Evolutionary conservation across 2,329 filamentous ascomycete species (phyloP).

Genomic region (Pseudopithomyces chartarum): DNA sequence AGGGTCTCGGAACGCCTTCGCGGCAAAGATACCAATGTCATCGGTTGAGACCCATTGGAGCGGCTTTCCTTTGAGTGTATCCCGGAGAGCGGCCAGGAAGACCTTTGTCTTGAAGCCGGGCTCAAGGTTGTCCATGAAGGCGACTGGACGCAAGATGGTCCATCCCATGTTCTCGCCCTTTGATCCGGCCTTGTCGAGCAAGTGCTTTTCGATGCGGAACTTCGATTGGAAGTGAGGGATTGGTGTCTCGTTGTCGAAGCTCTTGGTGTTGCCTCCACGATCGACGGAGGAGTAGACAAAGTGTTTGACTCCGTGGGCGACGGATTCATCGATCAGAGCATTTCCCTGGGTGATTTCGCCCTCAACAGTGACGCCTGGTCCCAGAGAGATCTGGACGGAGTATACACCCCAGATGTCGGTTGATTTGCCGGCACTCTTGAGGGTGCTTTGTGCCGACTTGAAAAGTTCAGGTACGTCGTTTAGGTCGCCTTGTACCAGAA

Average conservation of each 20-base stretch:
- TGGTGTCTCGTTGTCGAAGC: conserved; percentile 51
- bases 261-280: conserved; percentile 61
- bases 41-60: conserved; percentile 47
- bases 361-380: conserved; percentile 49
- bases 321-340: conserved; percentile 61
- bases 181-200: conserved; percentile 54
- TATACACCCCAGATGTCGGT: conserved; percentile 63
- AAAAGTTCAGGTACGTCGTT: conserved; percentile 59
- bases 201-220: conserved; percentile 64
- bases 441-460: conserved; percentile 45
- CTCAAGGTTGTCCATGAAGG: conserved; percentile 66
- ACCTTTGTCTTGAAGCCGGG: conserved; percentile 55
- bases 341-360: conserved; percentile 62
- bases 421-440: conserved; percentile 39
- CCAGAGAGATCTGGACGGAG: conserved; percentile 61
- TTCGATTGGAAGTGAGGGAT: conserved; percentile 69
- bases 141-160: conserved; percentile 66
- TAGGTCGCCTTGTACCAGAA: conserved; percentile 63
- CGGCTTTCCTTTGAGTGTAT: conserved; percentile 48
- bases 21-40: conserved; percentile 60
- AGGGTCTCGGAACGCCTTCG: conserved; percentile 54
- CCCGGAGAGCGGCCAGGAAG: conserved; percentile 53
- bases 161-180: conserved; percentile 58
- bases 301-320: conserved; percentile 60
- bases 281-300: conserved; percentile 70